Evolutionary conservation across 768 basidiomycete genomes (phyloP).

Genomic region (Hygrocybe coccinea): DNA sequence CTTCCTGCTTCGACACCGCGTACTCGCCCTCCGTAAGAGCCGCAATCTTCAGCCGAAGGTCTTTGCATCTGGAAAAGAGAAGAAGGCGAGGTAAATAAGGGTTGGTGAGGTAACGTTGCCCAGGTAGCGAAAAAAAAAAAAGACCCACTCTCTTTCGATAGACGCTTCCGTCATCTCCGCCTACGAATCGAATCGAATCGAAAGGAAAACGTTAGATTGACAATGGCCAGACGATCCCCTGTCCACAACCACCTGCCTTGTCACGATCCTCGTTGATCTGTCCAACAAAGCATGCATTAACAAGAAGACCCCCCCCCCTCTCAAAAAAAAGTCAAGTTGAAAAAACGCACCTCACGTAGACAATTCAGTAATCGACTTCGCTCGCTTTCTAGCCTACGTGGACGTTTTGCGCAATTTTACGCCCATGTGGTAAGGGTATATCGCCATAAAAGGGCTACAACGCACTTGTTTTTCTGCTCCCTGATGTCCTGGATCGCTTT

Average conservation of each 20-base stretch:
- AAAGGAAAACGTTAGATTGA: slow-evolving; percentile 21
- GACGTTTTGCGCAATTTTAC: background rate
- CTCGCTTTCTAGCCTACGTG: slow-evolving; percentile 69
- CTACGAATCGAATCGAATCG: slow-evolving; percentile 32
- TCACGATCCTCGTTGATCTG: slow-evolving; percentile 81
- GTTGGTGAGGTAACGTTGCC: background rate
- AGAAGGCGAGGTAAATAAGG: background rate
- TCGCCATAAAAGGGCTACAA: slow-evolving; percentile 8
- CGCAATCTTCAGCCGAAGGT: slow-evolving; percentile 63
- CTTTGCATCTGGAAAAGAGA: slow-evolving; percentile 46
- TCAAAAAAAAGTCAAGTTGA: background rate
- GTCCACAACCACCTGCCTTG: slow-evolving; percentile 39
- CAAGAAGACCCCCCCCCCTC: no score
- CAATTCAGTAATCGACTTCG: slow-evolving; percentile 61
- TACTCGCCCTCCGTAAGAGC: slow-evolving; percentile 73
- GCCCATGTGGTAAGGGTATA: background rate
- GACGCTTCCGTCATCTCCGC: slow-evolving; percentile 66
- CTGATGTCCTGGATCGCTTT: slow-evolving; percentile 75
- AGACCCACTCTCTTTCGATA: slow-evolving; percentile 59
- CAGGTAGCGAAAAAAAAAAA: background rate
- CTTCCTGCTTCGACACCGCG: slow-evolving; percentile 65
- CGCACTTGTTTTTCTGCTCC: slow-evolving; percentile 82
- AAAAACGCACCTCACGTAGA: slow-evolving; percentile 57
- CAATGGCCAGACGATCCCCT: background rate
- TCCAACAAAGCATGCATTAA: slow-evolving; percentile 2